Evolutionary conservation across 768 basidiomycete genomes (phyloP).

Genomic region (Termitomyces eurrhizus): DNA sequence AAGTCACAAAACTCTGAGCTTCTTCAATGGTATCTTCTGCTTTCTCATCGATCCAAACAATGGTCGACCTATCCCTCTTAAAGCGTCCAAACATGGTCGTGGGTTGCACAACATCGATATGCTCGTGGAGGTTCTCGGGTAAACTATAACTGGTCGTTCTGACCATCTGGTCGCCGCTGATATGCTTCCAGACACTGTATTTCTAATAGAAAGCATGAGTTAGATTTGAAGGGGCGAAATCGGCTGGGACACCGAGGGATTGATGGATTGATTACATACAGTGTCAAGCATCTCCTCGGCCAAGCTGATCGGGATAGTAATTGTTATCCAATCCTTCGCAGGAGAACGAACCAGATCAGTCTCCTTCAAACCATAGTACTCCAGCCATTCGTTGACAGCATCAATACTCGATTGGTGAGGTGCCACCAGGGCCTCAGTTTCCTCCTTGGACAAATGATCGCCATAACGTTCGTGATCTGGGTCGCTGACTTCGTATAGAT

Average conservation of each 20-base stretch:
- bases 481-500: constrained; percentile 56
- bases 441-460: constrained; percentile 55
- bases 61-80: constrained; percentile 36
- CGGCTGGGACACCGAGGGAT: neutral
- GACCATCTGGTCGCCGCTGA: constrained; percentile 49
- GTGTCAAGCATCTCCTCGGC: constrained; percentile 74
- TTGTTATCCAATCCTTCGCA: constrained; percentile 66
- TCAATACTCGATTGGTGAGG: constrained; percentile 52
- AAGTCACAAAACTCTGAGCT: constrained; percentile 10
- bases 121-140: constrained; percentile 51
- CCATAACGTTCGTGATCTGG: constrained; percentile 54
- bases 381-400: constrained; percentile 60
- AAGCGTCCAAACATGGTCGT: constrained; percentile 57
- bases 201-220: constrained; percentile 31
- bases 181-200: constrained; percentile 61
- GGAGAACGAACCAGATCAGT: constrained; percentile 49
- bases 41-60: constrained; percentile 22
- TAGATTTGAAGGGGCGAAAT: neutral
- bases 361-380: constrained; percentile 47
- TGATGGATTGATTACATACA: constrained; percentile 31
- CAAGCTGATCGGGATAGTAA: constrained; percentile 51
- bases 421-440: constrained; percentile 58
- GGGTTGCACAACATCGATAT: constrained; percentile 72
- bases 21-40: constrained; percentile 3
- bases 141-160: constrained; percentile 71